phyloP scores from a whole-genome alignment of 164 flowering plant genomes.

The Stephania japonica region DNA sequence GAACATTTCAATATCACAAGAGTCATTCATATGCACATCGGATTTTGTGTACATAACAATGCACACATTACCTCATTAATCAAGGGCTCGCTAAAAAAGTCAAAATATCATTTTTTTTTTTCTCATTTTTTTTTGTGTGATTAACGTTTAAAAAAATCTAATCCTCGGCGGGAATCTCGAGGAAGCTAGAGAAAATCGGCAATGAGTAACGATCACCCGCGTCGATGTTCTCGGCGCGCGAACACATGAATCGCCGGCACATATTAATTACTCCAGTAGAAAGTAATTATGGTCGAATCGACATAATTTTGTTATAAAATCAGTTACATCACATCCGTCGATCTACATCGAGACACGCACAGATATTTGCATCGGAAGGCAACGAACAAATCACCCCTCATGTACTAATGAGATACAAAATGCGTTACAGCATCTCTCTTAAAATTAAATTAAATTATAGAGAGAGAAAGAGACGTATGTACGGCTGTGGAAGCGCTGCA shows the following conservation, averaged over 20 bases:
- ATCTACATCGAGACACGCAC: background rate
- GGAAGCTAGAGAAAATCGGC: background rate
- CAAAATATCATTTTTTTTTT: too few species aligned
- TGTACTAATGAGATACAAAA: too few species aligned
- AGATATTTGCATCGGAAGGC: too few species aligned
- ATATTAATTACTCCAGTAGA: background rate
- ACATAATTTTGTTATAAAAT: background rate
- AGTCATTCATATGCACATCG: too few species aligned
- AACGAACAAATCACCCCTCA: too few species aligned
- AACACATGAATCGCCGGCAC: conserved; percentile 13
- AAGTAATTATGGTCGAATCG: conserved; percentile 7
- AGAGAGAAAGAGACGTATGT: background rate
- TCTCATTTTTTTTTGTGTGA: too few species aligned
- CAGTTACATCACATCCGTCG: background rate
- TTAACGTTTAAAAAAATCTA: too few species aligned
- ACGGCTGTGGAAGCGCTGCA: background rate
- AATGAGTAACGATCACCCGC: background rate
- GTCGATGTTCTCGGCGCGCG: conserved; percentile 1
- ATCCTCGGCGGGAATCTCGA: background rate
- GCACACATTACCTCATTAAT: too few species aligned
- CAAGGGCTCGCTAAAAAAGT: too few species aligned
- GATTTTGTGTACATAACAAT: too few species aligned
- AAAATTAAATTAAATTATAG: too few species aligned
- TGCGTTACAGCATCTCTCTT: background rate
- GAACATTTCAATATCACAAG: too few species aligned